Percentiles rank a stretch among this genome's conserved stretches.
Conservation (phyloP, 2,329 filamentous ascomycete species). For the Botrytis sinoallii region DNA sequence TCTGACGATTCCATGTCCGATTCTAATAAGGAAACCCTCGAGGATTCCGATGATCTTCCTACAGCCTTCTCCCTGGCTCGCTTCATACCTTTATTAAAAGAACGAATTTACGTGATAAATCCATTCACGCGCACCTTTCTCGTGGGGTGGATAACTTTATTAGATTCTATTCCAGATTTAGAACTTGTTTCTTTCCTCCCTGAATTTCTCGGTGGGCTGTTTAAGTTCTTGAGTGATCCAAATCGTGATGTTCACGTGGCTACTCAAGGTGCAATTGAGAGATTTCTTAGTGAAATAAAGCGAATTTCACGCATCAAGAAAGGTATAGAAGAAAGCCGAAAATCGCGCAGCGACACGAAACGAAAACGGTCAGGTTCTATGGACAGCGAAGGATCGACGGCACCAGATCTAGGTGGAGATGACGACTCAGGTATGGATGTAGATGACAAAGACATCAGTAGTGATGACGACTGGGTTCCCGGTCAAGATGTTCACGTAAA, state of each 20-base stretch:
- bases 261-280: constrained; percentile 83
- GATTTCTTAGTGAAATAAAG: constrained; percentile 90
- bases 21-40: constrained; percentile 46
- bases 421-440: constrained; percentile 55
- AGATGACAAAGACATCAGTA: constrained; percentile 58
- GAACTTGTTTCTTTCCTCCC: constrained; percentile 92
- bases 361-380: constrained; percentile 67
- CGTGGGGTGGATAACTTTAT: constrained; percentile 89
- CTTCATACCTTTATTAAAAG: constrained; percentile 91
- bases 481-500: constrained; percentile 96
- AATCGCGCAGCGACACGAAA: constrained; percentile 58
- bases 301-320: constrained; percentile 91
- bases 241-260: constrained; percentile 94
- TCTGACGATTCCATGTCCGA: constrained; percentile 51
- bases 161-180: constrained; percentile 95
- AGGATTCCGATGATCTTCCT: constrained; percentile 54
- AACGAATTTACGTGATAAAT: constrained; percentile 90
- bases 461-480: constrained; percentile 93
- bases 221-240: constrained; percentile 88
- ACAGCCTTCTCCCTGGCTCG: constrained; percentile 88
- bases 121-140: constrained; percentile 93
- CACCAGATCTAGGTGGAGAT: constrained; percentile 58
- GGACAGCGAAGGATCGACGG: constrained; percentile 56
- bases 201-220: constrained; percentile 82
- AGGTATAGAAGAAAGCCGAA: constrained; percentile 82